A percentile compares a stretch with the other conserved stretches of the same genome.
Evolutionary conservation across 2,329 filamentous ascomycete species (phyloP).

Genomic region (Pyrenophora teres): DNA sequence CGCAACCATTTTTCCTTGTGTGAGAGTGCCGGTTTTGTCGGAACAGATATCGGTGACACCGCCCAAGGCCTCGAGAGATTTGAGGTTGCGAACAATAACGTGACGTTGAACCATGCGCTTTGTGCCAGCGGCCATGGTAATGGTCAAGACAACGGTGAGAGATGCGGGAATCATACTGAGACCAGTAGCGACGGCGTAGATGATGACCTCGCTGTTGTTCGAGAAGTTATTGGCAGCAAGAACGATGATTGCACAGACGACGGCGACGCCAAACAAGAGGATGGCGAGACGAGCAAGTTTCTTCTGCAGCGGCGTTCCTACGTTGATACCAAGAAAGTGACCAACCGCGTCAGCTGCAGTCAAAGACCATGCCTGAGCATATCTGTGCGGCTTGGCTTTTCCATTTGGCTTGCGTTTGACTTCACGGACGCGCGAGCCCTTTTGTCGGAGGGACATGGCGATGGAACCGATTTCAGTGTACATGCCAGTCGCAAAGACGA

Average conservation of each 20-base stretch:
- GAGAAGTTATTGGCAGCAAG: constrained; percentile 45
- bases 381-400: constrained; percentile 42
- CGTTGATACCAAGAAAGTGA: constrained; percentile 48
- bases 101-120: constrained; percentile 44
- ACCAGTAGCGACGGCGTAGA: constrained; percentile 48
- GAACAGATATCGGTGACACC: constrained; percentile 54
- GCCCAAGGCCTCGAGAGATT: constrained; percentile 44
- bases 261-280: constrained; percentile 44
- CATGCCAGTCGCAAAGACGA: constrained; percentile 72
- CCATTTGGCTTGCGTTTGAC: constrained; percentile 50
- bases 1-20: constrained; percentile 44
- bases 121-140: constrained; percentile 48
- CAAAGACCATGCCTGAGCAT: constrained; percentile 57
- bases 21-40: constrained; percentile 56
- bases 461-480: constrained; percentile 75
- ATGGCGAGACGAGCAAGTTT: constrained; percentile 45
- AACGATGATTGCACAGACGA: constrained; percentile 48
- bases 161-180: constrained; percentile 48
- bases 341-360: constrained; percentile 52
- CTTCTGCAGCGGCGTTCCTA: constrained; percentile 47
- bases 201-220: constrained; percentile 44
- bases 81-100: constrained; percentile 45
- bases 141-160: constrained; percentile 46
- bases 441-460: constrained; percentile 49
- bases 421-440: constrained; percentile 5